A percentile compares a stretch with the other conserved stretches of the same genome.
Evolutionary conservation across 306 rosid species (phyloP).

Genomic region (Acacia melanoxylon): DNA sequence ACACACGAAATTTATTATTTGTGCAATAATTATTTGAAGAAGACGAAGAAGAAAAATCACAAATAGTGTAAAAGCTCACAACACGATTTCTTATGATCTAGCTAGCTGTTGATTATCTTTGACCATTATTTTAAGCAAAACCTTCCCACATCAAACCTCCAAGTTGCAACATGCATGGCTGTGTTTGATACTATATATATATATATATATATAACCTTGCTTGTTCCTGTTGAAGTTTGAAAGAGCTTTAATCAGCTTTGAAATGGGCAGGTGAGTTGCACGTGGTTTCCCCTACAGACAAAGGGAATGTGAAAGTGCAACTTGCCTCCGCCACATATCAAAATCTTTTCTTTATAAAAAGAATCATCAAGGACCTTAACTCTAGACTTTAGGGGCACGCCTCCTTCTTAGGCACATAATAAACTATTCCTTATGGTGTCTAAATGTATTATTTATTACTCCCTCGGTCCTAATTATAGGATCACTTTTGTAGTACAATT

Average conservation of each 20-base stretch:
- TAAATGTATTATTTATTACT: no score
- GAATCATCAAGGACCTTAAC: not conserved
- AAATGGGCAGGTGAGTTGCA: not conserved
- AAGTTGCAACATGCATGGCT: not conserved
- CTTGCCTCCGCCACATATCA: not conserved
- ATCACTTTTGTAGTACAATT: no score
- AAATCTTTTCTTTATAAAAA: not conserved
- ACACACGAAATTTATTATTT: not conserved
- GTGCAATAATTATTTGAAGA: not conserved
- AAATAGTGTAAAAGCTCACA: not conserved
- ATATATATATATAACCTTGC: not conserved
- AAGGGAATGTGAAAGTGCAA: conserved; percentile 17
- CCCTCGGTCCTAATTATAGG: no score
- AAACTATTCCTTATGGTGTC: not conserved
- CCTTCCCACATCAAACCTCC: not conserved
- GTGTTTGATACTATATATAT: not conserved
- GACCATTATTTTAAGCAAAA: not conserved
- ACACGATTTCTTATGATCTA: not conserved
- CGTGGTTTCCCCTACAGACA: conserved; percentile 17
- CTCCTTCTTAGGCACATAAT: not conserved
- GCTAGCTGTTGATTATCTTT: conserved; percentile 6
- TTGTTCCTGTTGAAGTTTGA: not conserved
- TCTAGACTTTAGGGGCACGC: conserved; percentile 12
- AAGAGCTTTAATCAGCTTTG: not conserved
- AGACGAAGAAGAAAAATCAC: not conserved